These are phyloP conservation scores for Begonia masoniana DNA, from an alignment of 306 rosid genomes.

Conservation along the genomic window DNA sequence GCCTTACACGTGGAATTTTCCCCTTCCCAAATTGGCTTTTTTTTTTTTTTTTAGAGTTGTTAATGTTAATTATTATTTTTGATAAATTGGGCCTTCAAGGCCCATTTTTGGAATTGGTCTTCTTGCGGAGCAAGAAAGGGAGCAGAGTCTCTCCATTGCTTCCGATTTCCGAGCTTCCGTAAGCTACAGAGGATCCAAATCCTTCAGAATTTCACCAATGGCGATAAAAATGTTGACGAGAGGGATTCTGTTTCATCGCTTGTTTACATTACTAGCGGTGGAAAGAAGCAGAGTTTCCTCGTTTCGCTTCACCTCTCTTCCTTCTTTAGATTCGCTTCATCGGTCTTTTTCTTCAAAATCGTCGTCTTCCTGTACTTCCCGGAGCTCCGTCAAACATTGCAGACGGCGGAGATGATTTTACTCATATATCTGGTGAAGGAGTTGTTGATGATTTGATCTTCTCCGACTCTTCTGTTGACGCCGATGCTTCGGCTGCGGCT, in stretches of 20 bases:
- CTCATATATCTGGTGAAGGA: constrained; percentile 12
- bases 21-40: too few species aligned
- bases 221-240: too few species aligned
- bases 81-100: too few species aligned
- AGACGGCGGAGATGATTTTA: constrained; percentile 14
- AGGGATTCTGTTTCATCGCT: constrained; percentile 8
- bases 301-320: background rate
- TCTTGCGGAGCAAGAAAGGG: too few species aligned
- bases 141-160: too few species aligned
- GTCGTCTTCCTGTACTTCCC: background rate
- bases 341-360: constrained; percentile 15
- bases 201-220: too few species aligned
- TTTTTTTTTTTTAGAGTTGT: too few species aligned
- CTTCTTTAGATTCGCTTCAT: constrained; percentile 12
- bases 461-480: constrained; percentile 2
- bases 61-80: too few species aligned
- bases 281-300: constrained; percentile 2
- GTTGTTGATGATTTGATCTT: constrained; percentile 2
- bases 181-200: too few species aligned
- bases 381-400: constrained; percentile 7
- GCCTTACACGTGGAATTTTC: too few species aligned
- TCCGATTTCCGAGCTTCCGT: too few species aligned
- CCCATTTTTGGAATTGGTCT: too few species aligned
- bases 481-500: constrained; percentile 6
- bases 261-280: constrained; percentile 4